Evolutionary conservation across 208 protist genomes (phyloP).

Genomic region (Trypanosoma melophagium): DNA sequence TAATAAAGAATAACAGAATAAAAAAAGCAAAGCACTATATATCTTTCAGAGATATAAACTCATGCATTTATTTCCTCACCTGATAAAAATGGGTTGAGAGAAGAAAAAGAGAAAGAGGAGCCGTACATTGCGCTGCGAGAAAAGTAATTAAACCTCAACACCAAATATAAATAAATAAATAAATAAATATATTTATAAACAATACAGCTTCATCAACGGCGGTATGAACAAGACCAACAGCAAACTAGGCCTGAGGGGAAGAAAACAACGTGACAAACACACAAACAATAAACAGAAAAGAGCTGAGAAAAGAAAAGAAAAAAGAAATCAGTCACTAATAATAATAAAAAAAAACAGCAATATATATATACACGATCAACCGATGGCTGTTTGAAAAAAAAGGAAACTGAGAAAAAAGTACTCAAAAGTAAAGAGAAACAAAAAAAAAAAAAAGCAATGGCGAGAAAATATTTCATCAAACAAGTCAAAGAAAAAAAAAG

Average conservation of each 20-base stretch:
- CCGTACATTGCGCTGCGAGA: too few species aligned
- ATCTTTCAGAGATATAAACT: background rate
- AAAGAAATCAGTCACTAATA: background rate
- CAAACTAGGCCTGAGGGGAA: background rate
- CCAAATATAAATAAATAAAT: too few species aligned
- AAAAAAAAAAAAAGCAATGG: too few species aligned
- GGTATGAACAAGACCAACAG: background rate
- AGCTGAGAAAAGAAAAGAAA: conserved; percentile 3
- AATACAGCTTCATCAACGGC: too few species aligned
- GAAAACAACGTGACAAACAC: background rate
- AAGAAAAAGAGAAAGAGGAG: too few species aligned
- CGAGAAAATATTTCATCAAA: too few species aligned
- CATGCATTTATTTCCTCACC: background rate
- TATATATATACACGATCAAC: conserved; percentile 9
- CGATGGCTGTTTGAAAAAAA: background rate
- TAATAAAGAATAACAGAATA: background rate
- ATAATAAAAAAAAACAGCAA: conserved; percentile 16
- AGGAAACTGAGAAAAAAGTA: too few species aligned
- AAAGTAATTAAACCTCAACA: too few species aligned
- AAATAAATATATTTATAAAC: too few species aligned
- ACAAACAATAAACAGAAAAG: background rate
- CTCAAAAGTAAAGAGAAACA: too few species aligned
- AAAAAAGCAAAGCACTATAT: conserved; percentile 1
- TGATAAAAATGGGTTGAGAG: too few species aligned
- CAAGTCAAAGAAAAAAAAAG: too few species aligned